Base-by-base conservation (phyloP, 768 basidiomycete genomes). In the Agrocybe praecox region DNA sequence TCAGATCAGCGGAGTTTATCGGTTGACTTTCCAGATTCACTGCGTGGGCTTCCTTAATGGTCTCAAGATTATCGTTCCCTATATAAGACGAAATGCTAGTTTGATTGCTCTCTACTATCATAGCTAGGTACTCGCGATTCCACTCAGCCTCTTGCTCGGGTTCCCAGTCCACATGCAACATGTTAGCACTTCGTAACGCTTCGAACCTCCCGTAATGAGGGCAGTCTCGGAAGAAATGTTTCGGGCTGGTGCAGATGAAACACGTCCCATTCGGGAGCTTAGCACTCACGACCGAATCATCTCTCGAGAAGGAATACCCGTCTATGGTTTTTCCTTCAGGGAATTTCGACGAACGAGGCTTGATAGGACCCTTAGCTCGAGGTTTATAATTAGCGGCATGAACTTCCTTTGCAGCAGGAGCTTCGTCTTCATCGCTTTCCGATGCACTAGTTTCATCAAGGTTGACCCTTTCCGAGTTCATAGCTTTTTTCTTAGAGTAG, bases 241-340 rank as follows among this genome's bases (percentile, higher is more conserved):
- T 57, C 0, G 59, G 33, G 52, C 68, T 69, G 1, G 63, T 59
- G 22, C 68, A 69, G 0, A 69, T 45, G 21, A 53, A 65, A 40
- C 66, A 69, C 0, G 14, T 19, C 0, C 64, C 60, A 8, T 54
- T 56, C 0, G 56, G 56, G 9, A 8, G 32, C 2, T 7, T 21
- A 1, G n/a, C 14, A 36, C 49, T 61, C 14, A 22, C 36, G 0
- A 42, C 45, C 0, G 50, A 52, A 8, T 58, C 56, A 26, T 58
- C 52, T 32, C n/a, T n/a, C n/a, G n/a, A n/a, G n/a, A n/a, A n/a
- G n/a, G n/a, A n/a, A n/a, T n/a, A n/a, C n/a, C n/a, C 44, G 10
- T 40, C 36, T 0, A 58, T 42, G 2, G 23, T 53, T 10, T 24
- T 18, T 14, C 56, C 56, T 48, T 58, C 21, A 2, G 50, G 56